Base-by-base conservation (phyloP, 306 rosid genomes). In the Sicyos baderoa region DNA sequence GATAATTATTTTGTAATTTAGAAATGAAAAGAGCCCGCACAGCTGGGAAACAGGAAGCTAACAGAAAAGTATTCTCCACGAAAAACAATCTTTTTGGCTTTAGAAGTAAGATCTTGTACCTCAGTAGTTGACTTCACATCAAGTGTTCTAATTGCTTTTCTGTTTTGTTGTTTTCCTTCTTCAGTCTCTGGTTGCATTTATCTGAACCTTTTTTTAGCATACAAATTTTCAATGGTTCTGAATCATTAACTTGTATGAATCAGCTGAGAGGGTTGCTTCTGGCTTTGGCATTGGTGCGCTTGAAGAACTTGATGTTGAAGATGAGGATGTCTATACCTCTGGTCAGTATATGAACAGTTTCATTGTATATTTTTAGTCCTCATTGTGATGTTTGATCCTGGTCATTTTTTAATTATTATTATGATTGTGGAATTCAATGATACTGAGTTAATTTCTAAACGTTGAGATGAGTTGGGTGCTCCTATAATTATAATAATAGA, bases 211-310 rank as follows among this genome's bases (percentile, higher is more conserved):
- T 1, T 68, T 60, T 71, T 42, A 69, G 75, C 65, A 32, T 72
- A 48, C 63, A 48, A 70, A 72, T 59, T 57, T 77, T 82, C 58
- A 32, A 6, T 79, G 69, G 73, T 71, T 47, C 65, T 71, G 32
- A 37, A 32, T 37, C 64, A 73, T 77, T 63, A 10, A 68, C 70
- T 72, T 79, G 60, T 78, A 74, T 82, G 75, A 76, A 79, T 79
- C 90, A 90, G 97, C 97, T 68, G 96, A 95, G 83, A 86, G 87
- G 80, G 82, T 80, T 84, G 91, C 94, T 70, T 89, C 99, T 68
- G 99, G 99, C 77, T 93, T 93, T 81, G 99, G 99, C 77, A 90
- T 93, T 79, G 99, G 99, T 73, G 99, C 99, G 48, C 97, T 93
- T 59, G 99, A 93, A 81, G 96, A 93, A 72, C 88, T 83, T 72